Conservation (phyloP, 306 rosid genomes). For the Chamaecrista fasciculata region DNA sequence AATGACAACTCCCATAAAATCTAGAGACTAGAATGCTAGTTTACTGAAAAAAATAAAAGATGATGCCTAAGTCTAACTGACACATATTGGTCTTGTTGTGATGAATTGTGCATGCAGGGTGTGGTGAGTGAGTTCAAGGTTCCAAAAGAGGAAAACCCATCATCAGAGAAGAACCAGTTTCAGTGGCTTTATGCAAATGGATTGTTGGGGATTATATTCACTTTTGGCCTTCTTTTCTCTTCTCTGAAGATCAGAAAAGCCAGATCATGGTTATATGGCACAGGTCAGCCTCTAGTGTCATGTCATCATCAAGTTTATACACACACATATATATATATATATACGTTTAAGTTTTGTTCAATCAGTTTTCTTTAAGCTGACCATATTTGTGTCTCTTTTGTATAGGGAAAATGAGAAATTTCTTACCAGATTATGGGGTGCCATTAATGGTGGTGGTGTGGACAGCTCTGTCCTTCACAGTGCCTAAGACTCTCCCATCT, state of each 20-base stretch:
- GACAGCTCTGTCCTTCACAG: conserved; percentile 63
- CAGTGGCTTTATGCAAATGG: conserved; percentile 77
- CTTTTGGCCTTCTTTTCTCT: conserved; percentile 70
- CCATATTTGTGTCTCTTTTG: background rate
- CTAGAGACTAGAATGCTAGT: no score
- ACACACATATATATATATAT: no score
- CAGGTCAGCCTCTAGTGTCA: no score
- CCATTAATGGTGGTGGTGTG: conserved; percentile 79
- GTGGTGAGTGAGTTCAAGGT: conserved; percentile 60
- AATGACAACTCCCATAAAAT: no score
- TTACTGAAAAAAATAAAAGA: no score
- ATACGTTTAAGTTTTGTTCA: no score
- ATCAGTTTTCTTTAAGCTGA: background rate
- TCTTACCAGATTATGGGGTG: conserved; percentile 81
- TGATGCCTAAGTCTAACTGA: no score
- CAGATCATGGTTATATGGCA: conserved; percentile 78
- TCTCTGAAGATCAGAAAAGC: conserved; percentile 79
- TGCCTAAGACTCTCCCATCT: conserved; percentile 59
- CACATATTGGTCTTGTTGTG: no score
- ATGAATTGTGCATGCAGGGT: no score
- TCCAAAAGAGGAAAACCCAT: conserved; percentile 53
- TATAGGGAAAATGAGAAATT: conserved; percentile 68
- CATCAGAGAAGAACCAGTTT: conserved; percentile 44
- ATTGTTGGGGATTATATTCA: conserved; percentile 66
- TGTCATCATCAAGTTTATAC: no score